These are phyloP conservation scores for Pisolithus orientalis DNA, from an alignment of 768 basidiomycete genomes.

Conservation along the genomic window DNA sequence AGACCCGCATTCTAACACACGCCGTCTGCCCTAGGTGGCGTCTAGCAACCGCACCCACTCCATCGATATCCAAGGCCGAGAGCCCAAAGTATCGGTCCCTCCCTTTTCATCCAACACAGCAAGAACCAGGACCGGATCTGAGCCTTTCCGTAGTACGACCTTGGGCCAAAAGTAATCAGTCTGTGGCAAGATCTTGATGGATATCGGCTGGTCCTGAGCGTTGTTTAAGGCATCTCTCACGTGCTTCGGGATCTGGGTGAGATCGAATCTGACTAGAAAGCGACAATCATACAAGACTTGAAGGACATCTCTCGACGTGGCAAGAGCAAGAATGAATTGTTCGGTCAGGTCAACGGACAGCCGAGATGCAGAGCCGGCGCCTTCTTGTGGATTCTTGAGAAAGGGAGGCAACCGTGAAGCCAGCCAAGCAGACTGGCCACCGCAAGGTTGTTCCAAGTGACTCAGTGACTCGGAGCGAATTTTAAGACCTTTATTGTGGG, in stretches of 20 bases:
- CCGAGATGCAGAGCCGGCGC: constrained; percentile 15
- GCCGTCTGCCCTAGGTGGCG: constrained; percentile 9
- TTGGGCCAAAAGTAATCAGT: constrained; percentile 45
- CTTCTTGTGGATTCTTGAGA: constrained; percentile 25
- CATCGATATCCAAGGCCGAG: constrained; percentile 37
- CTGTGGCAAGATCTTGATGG: constrained; percentile 32
- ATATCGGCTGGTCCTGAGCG: constrained; percentile 9
- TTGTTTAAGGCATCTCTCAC: constrained; percentile 26
- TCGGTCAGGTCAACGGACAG: constrained; percentile 41
- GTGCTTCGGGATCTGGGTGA: constrained; percentile 35
- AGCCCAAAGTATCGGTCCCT: constrained; percentile 1
- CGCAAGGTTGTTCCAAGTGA: constrained; percentile 4
- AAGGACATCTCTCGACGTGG: constrained; percentile 13
- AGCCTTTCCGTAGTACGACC: constrained; percentile 28
- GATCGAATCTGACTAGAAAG: constrained; percentile 47
- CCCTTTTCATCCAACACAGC: constrained; percentile 13
- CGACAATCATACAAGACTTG: constrained; percentile 60
- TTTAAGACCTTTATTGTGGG: constrained; percentile 13
- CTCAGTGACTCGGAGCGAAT: constrained; percentile 14
- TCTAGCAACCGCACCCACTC: constrained; percentile 38
- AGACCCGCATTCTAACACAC: too few relatives aligned
- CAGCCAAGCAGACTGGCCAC: constrained; percentile 48
- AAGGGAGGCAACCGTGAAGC: constrained; percentile 52
- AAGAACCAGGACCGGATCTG: constrained; percentile 16
- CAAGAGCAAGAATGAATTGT: constrained; percentile 8